A percentile compares a stretch with the other conserved stretches of the same genome.
Evolutionary conservation across 306 rosid genomes (phyloP).

Genomic region (Leucaena leucocephala): DNA sequence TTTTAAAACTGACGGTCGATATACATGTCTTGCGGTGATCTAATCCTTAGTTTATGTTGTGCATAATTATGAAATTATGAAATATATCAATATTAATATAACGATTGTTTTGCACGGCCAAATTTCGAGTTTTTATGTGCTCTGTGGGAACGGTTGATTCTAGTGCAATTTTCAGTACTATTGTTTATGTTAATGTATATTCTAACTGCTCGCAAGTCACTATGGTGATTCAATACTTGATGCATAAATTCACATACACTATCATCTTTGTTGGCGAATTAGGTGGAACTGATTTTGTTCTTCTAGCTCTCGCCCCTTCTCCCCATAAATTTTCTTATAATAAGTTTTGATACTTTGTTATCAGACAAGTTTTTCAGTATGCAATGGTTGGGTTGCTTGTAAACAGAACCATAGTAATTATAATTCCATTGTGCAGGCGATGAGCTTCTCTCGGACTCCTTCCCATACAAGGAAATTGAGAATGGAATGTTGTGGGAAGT

Average conservation of each 20-base stretch:
- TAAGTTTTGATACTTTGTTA: background rate
- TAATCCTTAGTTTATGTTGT: background rate
- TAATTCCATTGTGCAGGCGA: slow-evolving; percentile 50
- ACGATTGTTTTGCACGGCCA: background rate
- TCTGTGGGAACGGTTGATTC: background rate
- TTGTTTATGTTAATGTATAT: background rate
- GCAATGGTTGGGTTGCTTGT: background rate
- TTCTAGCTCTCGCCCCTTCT: background rate
- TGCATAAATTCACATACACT: background rate
- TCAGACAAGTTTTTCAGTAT: background rate
- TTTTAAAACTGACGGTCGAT: background rate
- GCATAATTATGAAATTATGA: too few relatives aligned
- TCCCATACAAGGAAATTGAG: slow-evolving; percentile 61
- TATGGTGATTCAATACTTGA: background rate
- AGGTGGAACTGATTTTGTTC: background rate
- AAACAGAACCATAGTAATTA: background rate
- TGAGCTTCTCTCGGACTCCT: slow-evolving; percentile 90
- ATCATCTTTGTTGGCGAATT: background rate
- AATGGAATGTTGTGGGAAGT: slow-evolving; percentile 72
- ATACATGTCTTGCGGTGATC: background rate
- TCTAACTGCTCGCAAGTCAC: background rate
- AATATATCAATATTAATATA: background rate
- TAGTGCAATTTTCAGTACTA: background rate
- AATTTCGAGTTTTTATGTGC: background rate
- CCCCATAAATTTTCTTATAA: background rate